Conservation (phyloP, 306 rosid species). For the Rosa persica region DNA sequence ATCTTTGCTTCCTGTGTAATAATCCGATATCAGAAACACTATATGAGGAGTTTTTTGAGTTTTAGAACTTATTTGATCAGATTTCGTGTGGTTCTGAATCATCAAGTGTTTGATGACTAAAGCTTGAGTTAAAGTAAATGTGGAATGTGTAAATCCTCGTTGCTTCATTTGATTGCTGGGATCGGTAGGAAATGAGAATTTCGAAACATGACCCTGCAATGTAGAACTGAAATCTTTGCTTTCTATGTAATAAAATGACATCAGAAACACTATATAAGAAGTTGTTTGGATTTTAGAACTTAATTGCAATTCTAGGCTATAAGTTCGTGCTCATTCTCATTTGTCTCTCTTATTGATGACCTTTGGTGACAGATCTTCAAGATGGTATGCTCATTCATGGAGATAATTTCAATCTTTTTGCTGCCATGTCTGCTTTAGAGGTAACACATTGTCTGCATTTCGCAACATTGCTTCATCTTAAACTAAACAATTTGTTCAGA, state of each 20-base stretch:
- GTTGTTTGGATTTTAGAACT: neutral
- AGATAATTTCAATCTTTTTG: slow-evolving; percentile 86
- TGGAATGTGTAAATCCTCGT: neutral
- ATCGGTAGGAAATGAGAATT: neutral
- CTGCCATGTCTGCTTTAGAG: slow-evolving; percentile 99
- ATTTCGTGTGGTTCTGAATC: neutral
- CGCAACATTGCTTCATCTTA: neutral
- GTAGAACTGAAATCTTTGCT: neutral
- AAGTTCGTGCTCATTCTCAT: neutral
- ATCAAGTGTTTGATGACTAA: neutral
- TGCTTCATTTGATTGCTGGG: neutral
- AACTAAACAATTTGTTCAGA: neutral
- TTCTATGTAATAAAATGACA: neutral
- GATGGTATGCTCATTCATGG: slow-evolving; percentile 95
- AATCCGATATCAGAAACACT: neutral
- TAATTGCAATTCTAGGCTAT: neutral
- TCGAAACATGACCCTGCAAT: neutral
- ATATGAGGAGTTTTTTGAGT: neutral
- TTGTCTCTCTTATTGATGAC: slow-evolving; percentile 13
- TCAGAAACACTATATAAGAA: neutral
- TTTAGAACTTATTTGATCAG: neutral
- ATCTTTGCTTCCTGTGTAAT: neutral
- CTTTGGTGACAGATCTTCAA: slow-evolving; percentile 70
- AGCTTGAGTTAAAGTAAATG: neutral
- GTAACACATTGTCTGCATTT: slow-evolving; percentile 33